These are phyloP conservation scores for Baorangia bicolor DNA, from an alignment of 768 basidiomycete species.

Conservation along the genomic window DNA sequence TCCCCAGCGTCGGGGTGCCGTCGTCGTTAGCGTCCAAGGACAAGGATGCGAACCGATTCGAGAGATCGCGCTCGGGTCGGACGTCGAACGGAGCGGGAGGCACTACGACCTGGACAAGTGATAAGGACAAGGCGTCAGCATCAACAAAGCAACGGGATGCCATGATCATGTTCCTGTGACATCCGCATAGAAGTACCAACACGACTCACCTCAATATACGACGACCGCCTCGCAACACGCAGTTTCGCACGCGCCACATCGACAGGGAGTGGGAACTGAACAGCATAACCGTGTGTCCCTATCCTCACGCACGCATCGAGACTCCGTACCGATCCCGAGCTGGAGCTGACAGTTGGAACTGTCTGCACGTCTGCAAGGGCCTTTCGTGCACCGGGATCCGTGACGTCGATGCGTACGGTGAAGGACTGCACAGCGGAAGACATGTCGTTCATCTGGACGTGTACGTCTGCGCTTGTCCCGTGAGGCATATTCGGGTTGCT, in stretches of 20 bases:
- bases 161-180: not conserved
- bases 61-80: constrained; percentile 19
- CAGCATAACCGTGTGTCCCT: constrained; percentile 12
- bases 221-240: constrained; percentile 51
- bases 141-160: not conserved
- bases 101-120: constrained; percentile 18
- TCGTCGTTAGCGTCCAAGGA: not conserved
- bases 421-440: constrained; percentile 7
- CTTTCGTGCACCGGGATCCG: constrained; percentile 14
- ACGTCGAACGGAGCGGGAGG: constrained; percentile 16
- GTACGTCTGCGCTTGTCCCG: not conserved
- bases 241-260: constrained; percentile 36
- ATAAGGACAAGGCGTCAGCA: not conserved
- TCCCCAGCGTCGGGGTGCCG: constrained; percentile 29
- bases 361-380: constrained; percentile 7
- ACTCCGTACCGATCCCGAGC: not conserved
- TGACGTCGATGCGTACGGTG: constrained; percentile 19
- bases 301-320: constrained; percentile 11
- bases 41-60: constrained; percentile 29
- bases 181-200: not conserved
- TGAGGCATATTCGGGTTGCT: not conserved
- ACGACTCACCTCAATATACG: constrained; percentile 40
- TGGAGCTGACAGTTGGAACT: constrained; percentile 4
- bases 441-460: constrained; percentile 16
- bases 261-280: constrained; percentile 47